Percentiles rank a stretch among this genome's conserved stretches.
These are phyloP conservation scores for Tolypocladium cylindrosporum DNA, from an alignment of 2,329 filamentous ascomycete genomes.

Conservation along the genomic window DNA sequence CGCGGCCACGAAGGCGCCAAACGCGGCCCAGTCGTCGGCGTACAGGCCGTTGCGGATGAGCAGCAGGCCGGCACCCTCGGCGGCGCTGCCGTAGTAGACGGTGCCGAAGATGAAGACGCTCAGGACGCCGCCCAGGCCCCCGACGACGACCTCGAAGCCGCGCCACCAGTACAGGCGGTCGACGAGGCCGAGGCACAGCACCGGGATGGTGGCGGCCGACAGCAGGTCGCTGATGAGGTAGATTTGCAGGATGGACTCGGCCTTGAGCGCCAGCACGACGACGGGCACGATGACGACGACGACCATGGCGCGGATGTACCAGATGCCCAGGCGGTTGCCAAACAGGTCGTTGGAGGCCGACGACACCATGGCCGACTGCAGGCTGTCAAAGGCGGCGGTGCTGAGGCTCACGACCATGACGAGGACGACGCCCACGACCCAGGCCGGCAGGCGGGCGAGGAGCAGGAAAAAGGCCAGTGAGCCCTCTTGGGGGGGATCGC, in stretches of 20 bases:
- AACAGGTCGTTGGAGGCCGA: conserved; percentile 77
- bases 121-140: conserved; percentile 66
- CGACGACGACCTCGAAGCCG: conserved; percentile 71
- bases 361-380: conserved; percentile 80
- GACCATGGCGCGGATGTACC: conserved; percentile 60
- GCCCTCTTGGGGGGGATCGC: conserved; percentile 45
- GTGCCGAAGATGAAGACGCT: conserved; percentile 74
- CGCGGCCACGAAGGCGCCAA: conserved; percentile 74
- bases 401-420: conserved; percentile 72
- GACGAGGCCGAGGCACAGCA: conserved; percentile 61
- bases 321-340: conserved; percentile 69
- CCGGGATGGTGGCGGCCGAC: conserved; percentile 65
- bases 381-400: conserved; percentile 68
- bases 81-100: conserved; percentile 63
- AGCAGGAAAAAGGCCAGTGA: conserved; percentile 64
- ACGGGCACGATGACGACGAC: conserved; percentile 65
- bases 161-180: conserved; percentile 67
- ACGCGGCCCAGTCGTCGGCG: conserved; percentile 68
- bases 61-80: conserved; percentile 47
- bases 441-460: conserved; percentile 19
- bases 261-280: conserved; percentile 63
- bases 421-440: conserved; percentile 74
- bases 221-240: conserved; percentile 76
- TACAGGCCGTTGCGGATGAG: conserved; percentile 67
- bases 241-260: conserved; percentile 67